Percentiles rank a stretch among this genome's conserved stretches.
Evolutionary conservation across 306 rosid genomes (phyloP).

Genomic region (Styphnolobium japonicum): DNA sequence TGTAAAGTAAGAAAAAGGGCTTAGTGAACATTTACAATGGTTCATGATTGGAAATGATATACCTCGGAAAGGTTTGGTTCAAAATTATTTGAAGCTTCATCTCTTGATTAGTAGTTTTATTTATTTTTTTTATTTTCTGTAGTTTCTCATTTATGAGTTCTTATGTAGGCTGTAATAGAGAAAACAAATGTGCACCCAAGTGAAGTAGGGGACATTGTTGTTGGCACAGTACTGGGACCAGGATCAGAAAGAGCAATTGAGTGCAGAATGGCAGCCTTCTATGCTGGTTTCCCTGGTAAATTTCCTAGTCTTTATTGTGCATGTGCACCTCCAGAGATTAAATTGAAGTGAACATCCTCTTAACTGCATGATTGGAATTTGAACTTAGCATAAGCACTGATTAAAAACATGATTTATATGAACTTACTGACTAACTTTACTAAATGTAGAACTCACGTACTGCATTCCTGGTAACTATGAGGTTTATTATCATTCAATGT

Average conservation of each 20-base stretch:
- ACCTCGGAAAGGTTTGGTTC: background rate
- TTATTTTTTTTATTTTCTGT: background rate
- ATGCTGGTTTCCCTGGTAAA: slow-evolving; percentile 89
- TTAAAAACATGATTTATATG: background rate
- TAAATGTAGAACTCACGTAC: background rate
- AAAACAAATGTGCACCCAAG: slow-evolving; percentile 72
- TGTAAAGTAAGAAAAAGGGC: background rate
- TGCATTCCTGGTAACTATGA: too few relatives aligned
- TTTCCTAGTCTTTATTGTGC: background rate
- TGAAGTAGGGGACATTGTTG: slow-evolving; percentile 89
- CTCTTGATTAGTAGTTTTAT: background rate
- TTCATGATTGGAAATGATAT: background rate
- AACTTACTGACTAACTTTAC: background rate
- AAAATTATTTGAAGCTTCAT: background rate
- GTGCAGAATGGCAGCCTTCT: slow-evolving; percentile 92
- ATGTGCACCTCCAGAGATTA: background rate
- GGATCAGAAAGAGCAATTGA: slow-evolving; percentile 87
- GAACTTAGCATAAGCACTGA: background rate
- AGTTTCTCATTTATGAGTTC: slow-evolving; percentile 19
- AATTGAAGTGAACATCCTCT: background rate
- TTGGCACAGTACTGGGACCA: slow-evolving; percentile 85
- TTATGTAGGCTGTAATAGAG: slow-evolving; percentile 69
- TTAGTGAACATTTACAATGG: slow-evolving; percentile 9
- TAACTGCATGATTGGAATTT: background rate
- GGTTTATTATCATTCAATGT: slow-evolving; percentile 9